Conservation (phyloP, 768 basidiomycete species). For the Suillus fuscotomentosus region DNA sequence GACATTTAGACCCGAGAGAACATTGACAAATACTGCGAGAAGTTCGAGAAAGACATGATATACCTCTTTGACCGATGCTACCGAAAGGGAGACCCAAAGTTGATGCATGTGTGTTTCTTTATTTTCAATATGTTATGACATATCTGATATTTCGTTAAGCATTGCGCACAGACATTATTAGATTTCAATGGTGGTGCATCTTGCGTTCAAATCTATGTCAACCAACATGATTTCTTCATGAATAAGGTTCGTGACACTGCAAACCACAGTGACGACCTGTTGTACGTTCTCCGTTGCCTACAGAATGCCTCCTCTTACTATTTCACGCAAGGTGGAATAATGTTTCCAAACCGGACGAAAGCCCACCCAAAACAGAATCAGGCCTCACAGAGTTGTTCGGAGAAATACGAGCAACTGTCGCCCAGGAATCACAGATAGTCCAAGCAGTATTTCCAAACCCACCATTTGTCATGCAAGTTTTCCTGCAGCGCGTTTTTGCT, state of each 20-base stretch:
- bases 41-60: constrained; percentile 98
- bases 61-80: constrained; percentile 95
- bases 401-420: constrained; percentile 89
- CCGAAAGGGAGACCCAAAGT: constrained; percentile 94
- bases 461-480: constrained; percentile 95
- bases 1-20: constrained; percentile 72
- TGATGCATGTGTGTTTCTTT: constrained; percentile 85
- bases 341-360: constrained; percentile 76
- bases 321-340: constrained; percentile 65
- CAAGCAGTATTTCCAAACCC: constrained; percentile 99
- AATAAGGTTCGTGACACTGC: constrained; percentile 76
- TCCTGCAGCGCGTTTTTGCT: constrained; percentile 95
- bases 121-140: constrained; percentile 11
- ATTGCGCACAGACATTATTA: constrained; percentile 93
- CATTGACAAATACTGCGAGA: constrained; percentile 97
- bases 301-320: not conserved
- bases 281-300: constrained; percentile 39
- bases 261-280: constrained; percentile 50
- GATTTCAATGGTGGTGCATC: constrained; percentile 98
- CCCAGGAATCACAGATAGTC: constrained; percentile 95
- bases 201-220: constrained; percentile 98
- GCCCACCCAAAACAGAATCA: constrained; percentile 74
- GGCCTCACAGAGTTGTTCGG: constrained; percentile 77
- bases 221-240: constrained; percentile 99
- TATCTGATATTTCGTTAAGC: constrained; percentile 46